Evolutionary conservation across 2,329 filamentous ascomycete genomes (phyloP).

Genomic region (Nemania sp.): DNA sequence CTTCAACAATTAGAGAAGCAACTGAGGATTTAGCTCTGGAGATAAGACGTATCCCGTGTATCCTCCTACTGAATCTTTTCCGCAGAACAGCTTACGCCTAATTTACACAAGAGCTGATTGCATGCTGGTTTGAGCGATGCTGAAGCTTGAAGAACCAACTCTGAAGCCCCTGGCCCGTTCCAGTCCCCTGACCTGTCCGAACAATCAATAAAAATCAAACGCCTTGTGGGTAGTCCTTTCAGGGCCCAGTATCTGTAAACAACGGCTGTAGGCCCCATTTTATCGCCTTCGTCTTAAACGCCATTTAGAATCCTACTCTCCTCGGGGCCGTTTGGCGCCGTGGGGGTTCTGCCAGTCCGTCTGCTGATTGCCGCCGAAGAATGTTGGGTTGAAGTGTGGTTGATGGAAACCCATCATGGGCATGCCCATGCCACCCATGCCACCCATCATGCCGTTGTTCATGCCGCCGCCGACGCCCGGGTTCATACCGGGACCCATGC

Average conservation of each 20-base stretch:
- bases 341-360: slow-evolving; percentile 43
- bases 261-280: no score
- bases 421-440: slow-evolving; percentile 38
- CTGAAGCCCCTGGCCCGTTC: background rate
- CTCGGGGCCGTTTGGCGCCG: slow-evolving; percentile 40
- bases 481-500: slow-evolving; percentile 37
- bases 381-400: slow-evolving; percentile 40
- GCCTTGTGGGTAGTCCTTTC: no score
- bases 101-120: slow-evolving; percentile 14
- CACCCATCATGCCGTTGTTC: slow-evolving; percentile 39
- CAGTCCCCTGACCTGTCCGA: slow-evolving; percentile 6
- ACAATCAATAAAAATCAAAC: slow-evolving; percentile 1
- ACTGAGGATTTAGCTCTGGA: background rate
- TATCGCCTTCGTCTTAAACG: no score
- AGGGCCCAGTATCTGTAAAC: no score
- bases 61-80: no score
- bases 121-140: slow-evolving; percentile 2
- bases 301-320: no score
- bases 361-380: slow-evolving; percentile 40
- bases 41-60: no score
- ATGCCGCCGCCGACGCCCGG: slow-evolving; percentile 31
- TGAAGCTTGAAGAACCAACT: slow-evolving; percentile 6
- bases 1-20: no score
- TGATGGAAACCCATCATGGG: slow-evolving; percentile 41
- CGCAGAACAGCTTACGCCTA: slow-evolving; percentile 5